These are phyloP conservation scores for Warburgia ugandensis DNA, from an alignment of 164 flowering plant genomes.

Conservation along the genomic window DNA sequence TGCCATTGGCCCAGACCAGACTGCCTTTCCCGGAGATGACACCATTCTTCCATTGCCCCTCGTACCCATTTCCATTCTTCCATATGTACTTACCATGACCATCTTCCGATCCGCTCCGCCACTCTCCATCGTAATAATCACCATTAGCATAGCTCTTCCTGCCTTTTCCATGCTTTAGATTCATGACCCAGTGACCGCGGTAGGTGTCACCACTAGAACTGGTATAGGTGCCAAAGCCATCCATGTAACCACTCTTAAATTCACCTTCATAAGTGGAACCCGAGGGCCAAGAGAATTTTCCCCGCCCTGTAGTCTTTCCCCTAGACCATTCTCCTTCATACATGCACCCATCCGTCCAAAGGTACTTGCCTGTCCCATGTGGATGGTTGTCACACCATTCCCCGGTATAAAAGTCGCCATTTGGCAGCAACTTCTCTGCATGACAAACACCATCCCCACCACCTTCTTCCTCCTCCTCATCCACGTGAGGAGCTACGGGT, in stretches of 20 bases:
- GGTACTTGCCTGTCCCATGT: constrained; percentile 67
- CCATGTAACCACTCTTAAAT: constrained; percentile 74
- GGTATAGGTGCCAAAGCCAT: constrained; percentile 70
- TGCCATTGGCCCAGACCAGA: constrained; percentile 53
- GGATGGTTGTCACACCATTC: constrained; percentile 54
- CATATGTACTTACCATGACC: constrained; percentile 75
- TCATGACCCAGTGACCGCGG: constrained; percentile 63
- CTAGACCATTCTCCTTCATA: constrained; percentile 75
- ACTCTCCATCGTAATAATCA: constrained; percentile 75
- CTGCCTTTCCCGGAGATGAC: constrained; percentile 44
- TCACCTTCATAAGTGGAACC: constrained; percentile 89
- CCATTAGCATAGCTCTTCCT: constrained; percentile 52
- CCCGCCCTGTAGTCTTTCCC: constrained; percentile 67
- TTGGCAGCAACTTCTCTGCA: constrained; percentile 45
- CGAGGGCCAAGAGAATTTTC: constrained; percentile 79
- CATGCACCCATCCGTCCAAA: constrained; percentile 93
- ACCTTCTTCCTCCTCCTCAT: constrained; percentile 46
- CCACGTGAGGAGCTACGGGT: too few species aligned
- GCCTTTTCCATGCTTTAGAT: constrained; percentile 72
- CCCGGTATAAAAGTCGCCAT: constrained; percentile 81
- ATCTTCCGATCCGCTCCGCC: constrained; percentile 65
- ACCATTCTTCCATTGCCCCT: constrained; percentile 62
- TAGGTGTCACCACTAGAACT: constrained; percentile 56
- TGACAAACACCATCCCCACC: constrained; percentile 21
- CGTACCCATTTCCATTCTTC: constrained; percentile 50